Conservation (phyloP, 2,329 filamentous ascomycete species). For the Colletotrichum simmondsii region DNA sequence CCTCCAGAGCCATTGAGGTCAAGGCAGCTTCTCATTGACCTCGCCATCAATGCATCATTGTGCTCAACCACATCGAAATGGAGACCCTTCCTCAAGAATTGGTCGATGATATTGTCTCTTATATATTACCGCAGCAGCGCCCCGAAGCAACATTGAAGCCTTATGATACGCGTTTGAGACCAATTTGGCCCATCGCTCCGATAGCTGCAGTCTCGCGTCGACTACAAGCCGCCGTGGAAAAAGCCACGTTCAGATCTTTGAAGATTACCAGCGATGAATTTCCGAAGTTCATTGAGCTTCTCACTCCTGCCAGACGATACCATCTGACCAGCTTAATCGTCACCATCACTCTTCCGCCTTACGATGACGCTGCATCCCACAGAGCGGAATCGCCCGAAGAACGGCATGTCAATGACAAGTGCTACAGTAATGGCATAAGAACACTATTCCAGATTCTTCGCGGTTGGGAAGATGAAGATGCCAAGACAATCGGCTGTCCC, state of each 20-base stretch:
- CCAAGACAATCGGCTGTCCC: background rate
- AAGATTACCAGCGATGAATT: background rate
- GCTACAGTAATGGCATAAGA: background rate
- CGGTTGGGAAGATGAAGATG: background rate
- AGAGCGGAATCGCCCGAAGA: constrained; percentile 3
- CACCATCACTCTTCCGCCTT: background rate
- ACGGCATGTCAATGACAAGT: background rate
- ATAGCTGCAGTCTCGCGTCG: background rate
- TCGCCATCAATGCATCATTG: background rate
- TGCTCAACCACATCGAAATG: background rate
- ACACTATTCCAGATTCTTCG: background rate
- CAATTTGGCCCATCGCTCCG: background rate
- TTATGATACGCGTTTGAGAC: background rate
- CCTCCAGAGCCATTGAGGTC: background rate
- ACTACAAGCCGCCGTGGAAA: constrained; percentile 1
- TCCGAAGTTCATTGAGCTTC: background rate
- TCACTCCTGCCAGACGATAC: background rate
- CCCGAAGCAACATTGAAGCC: background rate
- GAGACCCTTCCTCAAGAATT: background rate
- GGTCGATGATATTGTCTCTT: background rate
- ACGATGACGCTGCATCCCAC: background rate
- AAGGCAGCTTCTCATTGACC: background rate
- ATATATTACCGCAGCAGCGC: background rate
- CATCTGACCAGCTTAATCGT: background rate
- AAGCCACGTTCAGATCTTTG: background rate